phyloP scores from a whole-genome alignment of 345 rosid species.

The Citropsis articulata region DNA sequence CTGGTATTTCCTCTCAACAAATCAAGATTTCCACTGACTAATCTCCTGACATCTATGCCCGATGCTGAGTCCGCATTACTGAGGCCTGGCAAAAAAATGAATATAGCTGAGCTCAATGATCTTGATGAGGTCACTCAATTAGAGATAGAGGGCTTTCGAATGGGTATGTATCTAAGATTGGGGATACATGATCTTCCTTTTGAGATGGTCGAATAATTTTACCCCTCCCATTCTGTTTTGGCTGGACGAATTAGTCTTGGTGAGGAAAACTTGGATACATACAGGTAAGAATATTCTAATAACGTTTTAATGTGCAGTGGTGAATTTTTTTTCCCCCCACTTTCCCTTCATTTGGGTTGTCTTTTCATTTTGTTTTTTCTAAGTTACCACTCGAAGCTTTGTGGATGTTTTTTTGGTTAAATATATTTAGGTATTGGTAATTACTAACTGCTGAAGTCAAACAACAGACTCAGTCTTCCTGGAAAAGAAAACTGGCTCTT shows the following conservation, averaged over 20 bases:
- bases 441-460: not conserved
- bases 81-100: constrained; percentile 23
- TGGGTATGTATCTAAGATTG: constrained; percentile 79
- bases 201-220: constrained; percentile 83
- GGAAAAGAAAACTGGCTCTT: not conserved
- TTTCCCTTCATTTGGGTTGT: not conserved
- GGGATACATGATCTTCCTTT: constrained; percentile 87
- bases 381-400: not conserved
- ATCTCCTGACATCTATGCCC: no score
- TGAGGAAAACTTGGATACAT: no score
- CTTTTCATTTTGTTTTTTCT: not conserved
- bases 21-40: no score
- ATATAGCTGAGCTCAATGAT: constrained; percentile 69
- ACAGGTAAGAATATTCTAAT: no score
- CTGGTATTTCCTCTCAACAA: no score
- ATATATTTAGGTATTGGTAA: not conserved
- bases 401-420: not conserved
- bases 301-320: no score
- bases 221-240: no score
- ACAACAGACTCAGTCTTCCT: not conserved
- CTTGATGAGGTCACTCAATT: constrained; percentile 74
- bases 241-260: no score
- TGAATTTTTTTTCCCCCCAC: not conserved
- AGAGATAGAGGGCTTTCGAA: constrained; percentile 81
- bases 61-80: no score